Evolutionary conservation across 176 grass and related monocot genomes (phyloP).

Genomic region (Bromus sterilis): DNA sequence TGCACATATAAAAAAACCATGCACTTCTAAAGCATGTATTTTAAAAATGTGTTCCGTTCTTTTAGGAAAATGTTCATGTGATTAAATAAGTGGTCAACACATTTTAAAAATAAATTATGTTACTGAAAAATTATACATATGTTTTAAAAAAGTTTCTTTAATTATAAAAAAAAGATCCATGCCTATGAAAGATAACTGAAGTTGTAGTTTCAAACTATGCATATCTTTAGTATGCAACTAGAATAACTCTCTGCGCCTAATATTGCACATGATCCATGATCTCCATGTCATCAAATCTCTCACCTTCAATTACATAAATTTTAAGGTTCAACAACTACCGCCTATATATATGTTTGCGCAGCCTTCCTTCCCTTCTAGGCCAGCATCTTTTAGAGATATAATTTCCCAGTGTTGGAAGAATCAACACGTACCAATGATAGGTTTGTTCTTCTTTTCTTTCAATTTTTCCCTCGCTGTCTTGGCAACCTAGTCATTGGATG

Average conservation of each 20-base stretch:
- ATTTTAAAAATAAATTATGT: no score
- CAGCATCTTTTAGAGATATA: neutral
- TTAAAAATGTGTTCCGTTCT: no score
- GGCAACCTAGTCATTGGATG: neutral
- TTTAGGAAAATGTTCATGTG: no score
- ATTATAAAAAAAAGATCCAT: no score
- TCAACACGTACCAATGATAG: neutral
- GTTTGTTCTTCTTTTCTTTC: neutral
- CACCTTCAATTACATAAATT: neutral
- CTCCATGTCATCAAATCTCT: neutral
- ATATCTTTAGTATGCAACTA: no score
- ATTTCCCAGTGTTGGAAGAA: neutral
- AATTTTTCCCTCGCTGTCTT: neutral
- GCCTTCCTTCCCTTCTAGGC: neutral
- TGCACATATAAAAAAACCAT: no score
- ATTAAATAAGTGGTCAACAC: no score
- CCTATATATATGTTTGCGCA: neutral
- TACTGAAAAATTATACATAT: no score
- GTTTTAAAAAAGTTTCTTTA: no score
- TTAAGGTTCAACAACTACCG: neutral
- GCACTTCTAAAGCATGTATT: no score
- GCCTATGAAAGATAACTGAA: no score
- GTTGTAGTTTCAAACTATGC: no score
- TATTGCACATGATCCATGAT: neutral
- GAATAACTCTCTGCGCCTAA: neutral